phyloP scores from a whole-genome alignment of 306 rosid genomes.

The Acacia acuminata region DNA sequence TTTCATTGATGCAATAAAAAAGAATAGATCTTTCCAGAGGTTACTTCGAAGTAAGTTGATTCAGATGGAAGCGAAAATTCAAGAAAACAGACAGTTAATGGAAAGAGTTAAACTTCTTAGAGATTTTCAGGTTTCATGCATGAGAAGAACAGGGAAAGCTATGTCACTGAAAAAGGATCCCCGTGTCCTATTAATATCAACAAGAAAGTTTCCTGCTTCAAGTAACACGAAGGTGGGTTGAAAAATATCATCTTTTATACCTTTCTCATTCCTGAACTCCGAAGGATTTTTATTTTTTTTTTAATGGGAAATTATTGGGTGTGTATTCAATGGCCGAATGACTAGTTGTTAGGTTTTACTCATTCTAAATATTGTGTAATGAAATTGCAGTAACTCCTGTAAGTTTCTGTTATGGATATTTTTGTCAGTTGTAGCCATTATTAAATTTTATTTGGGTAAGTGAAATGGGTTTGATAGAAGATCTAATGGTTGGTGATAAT shows the following conservation, averaged over 20 bases:
- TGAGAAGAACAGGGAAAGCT: conserved; percentile 62
- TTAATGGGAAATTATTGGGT: background rate
- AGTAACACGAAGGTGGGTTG: conserved; percentile 64
- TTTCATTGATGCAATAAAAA: conserved; percentile 73
- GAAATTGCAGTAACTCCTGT: conserved; percentile 9
- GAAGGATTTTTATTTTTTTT: background rate
- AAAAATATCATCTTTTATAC: conserved; percentile 1
- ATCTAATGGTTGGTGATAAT: background rate
- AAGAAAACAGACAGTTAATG: conserved; percentile 64
- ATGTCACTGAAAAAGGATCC: conserved; percentile 77
- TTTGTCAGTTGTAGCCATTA: background rate
- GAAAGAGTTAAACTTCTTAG: conserved; percentile 69
- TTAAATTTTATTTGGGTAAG: conserved; percentile 10
- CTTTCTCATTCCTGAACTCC: conserved; percentile 3
- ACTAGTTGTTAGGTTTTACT: conserved; percentile 11
- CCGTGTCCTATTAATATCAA: conserved; percentile 72
- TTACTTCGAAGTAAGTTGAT: conserved; percentile 64
- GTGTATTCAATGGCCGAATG: background rate
- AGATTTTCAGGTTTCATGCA: conserved; percentile 77
- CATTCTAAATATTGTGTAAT: background rate
- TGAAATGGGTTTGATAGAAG: background rate
- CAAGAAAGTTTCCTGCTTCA: conserved; percentile 37
- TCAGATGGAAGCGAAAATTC: conserved; percentile 79
- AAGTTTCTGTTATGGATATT: background rate
- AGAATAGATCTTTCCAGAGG: conserved; percentile 71